Conservation (phyloP, 208 protist species). For the Trypanosoma conorhini region DNA sequence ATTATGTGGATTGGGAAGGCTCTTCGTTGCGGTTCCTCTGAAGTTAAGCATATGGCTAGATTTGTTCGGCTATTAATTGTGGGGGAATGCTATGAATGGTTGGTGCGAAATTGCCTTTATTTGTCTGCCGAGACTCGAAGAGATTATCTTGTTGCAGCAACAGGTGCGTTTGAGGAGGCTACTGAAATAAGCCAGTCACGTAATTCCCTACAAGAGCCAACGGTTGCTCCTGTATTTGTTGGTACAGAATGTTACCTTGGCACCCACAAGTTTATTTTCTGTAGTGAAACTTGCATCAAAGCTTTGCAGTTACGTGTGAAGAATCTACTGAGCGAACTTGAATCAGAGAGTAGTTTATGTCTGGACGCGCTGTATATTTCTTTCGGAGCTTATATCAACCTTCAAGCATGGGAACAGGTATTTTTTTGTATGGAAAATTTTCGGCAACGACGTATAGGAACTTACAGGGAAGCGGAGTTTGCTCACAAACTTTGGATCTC, state of each 20-base stretch:
- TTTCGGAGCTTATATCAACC: slow-evolving; percentile 4
- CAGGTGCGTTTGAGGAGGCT: slow-evolving; percentile 38
- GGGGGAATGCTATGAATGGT: slow-evolving; percentile 51
- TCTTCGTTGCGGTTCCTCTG: slow-evolving; percentile 27
- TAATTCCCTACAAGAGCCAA: slow-evolving; percentile 14
- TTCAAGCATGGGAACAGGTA: slow-evolving; percentile 11
- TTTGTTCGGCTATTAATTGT: slow-evolving; percentile 41
- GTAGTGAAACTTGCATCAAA: neutral
- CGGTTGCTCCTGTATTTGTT: slow-evolving; percentile 34
- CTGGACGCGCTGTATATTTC: slow-evolving; percentile 17
- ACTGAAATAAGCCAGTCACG: slow-evolving; percentile 29
- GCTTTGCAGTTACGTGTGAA: slow-evolving; percentile 12
- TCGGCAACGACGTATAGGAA: slow-evolving; percentile 1
- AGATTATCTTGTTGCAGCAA: slow-evolving; percentile 40
- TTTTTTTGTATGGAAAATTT: slow-evolving; percentile 8
- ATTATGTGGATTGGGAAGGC: slow-evolving; percentile 45
- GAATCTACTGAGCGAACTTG: slow-evolving; percentile 10
- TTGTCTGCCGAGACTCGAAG: slow-evolving; percentile 18
- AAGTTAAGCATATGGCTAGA: slow-evolving; percentile 39
- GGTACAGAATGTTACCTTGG: slow-evolving; percentile 46
- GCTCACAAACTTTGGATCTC: slow-evolving; percentile 22
- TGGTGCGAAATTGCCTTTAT: slow-evolving; percentile 42
- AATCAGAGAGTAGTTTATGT: neutral
- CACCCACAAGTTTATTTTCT: slow-evolving; percentile 29
- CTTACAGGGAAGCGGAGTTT: slow-evolving; percentile 16